Percentiles rank a stretch among this genome's conserved stretches.
Evolutionary conservation across 805 yeast genomes (phyloP).

Genomic region (Metschnikowia vanudenii): DNA sequence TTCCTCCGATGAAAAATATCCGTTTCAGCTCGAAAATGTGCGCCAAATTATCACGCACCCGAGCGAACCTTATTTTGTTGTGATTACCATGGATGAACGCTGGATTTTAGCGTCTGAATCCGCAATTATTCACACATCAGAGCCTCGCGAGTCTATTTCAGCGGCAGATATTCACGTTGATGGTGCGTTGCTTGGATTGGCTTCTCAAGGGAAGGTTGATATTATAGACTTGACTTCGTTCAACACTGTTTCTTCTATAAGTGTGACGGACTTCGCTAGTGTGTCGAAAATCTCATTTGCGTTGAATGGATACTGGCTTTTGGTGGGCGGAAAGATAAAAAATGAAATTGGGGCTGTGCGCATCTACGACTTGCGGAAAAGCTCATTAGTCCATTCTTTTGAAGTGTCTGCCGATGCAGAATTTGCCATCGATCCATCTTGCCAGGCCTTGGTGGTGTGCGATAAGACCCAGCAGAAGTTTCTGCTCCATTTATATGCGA

Average conservation of each 20-base stretch:
- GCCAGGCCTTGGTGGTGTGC: conserved; percentile 29
- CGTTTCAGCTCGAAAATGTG: neutral
- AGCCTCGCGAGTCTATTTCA: conserved; percentile 14
- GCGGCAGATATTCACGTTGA: conserved; percentile 45
- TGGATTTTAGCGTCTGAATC: conserved; percentile 12
- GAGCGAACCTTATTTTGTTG: conserved; percentile 16
- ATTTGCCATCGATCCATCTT: conserved; percentile 37
- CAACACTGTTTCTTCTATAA: conserved; percentile 26
- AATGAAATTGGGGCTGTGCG: conserved; percentile 36
- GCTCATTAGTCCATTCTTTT: conserved; percentile 23
- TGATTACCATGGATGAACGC: conserved; percentile 10
- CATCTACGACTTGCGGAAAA: conserved; percentile 52
- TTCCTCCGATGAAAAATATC: neutral
- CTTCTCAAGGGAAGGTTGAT: conserved; percentile 27
- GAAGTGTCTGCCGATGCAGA: conserved; percentile 11
- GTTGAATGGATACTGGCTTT: conserved; percentile 63
- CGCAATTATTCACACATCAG: conserved; percentile 12
- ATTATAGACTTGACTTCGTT: conserved; percentile 43
- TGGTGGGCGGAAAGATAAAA: conserved; percentile 26
- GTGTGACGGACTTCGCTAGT: conserved; percentile 9
- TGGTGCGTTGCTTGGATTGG: conserved; percentile 44
- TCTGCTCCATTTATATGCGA: conserved; percentile 35
- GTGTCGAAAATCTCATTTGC: conserved; percentile 49
- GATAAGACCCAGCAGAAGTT: conserved; percentile 18
- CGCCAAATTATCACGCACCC: conserved; percentile 16